Conservation (phyloP, 345 rosid genomes). For the Pugionium cornutum region DNA sequence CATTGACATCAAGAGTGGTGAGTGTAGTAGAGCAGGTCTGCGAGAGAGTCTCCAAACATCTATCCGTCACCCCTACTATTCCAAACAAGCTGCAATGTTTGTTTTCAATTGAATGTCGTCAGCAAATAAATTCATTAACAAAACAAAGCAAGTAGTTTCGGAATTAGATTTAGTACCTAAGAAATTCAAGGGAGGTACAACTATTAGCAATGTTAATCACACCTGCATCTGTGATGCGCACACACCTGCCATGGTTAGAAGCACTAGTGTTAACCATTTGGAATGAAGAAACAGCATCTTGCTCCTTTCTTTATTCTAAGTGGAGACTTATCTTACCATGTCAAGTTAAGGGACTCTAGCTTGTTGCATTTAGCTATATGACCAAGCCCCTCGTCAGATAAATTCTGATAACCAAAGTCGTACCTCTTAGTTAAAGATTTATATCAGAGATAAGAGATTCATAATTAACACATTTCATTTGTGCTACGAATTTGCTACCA, state of each 20-base stretch:
- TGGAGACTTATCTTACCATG: slow-evolving; percentile 60
- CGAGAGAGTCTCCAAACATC: slow-evolving; percentile 72
- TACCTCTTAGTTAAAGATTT: slow-evolving; percentile 11
- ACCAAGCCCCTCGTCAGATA: slow-evolving; percentile 81
- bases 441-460: slow-evolving; percentile 4
- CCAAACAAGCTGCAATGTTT: slow-evolving; percentile 78
- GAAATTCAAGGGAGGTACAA: slow-evolving; percentile 77
- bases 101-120: slow-evolving; percentile 13
- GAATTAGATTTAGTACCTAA: slow-evolving; percentile 51
- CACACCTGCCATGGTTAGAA: slow-evolving; percentile 60
- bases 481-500: slow-evolving; percentile 6
- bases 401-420: slow-evolving; percentile 53
- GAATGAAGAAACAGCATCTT: slow-evolving; percentile 18
- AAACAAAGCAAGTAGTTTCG: slow-evolving; percentile 6
- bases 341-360: slow-evolving; percentile 71
- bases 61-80: slow-evolving; percentile 89
- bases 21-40: slow-evolving; percentile 63
- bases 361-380: slow-evolving; percentile 72
- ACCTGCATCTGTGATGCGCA: slow-evolving; percentile 70
- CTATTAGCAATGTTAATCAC: slow-evolving; percentile 70
- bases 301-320: slow-evolving; percentile 2
- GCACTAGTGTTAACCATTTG: slow-evolving; percentile 2
- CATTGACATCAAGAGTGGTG: slow-evolving; percentile 89
- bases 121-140: slow-evolving; percentile 23
- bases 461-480: neutral